These are phyloP conservation scores for Fusarium tuaranense DNA, from an alignment of 2,329 filamentous ascomycete species.

Conservation along the genomic window DNA sequence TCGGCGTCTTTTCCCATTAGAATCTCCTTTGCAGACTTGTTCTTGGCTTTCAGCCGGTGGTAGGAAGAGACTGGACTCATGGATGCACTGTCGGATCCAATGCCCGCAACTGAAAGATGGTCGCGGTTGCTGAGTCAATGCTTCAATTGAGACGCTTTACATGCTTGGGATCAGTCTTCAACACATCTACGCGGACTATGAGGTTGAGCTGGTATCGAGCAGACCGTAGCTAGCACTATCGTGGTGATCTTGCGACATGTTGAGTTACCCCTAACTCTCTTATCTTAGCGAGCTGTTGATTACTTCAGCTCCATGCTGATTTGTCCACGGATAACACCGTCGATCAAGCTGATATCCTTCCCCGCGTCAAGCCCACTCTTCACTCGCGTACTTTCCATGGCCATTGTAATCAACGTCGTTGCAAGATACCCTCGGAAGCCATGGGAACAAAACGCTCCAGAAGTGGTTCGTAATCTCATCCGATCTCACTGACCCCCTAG, in stretches of 20 bases:
- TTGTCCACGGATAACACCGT: not conserved
- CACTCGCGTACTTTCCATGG: not conserved
- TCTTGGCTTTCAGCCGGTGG: not conserved
- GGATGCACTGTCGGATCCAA: not conserved
- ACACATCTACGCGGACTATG: too few relatives aligned
- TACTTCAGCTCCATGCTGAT: not conserved
- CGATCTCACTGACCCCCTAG: not conserved
- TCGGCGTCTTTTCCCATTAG: not conserved
- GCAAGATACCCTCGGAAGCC: not conserved
- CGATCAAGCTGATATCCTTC: not conserved
- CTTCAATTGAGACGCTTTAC: too few relatives aligned
- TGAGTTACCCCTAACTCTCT: not conserved
- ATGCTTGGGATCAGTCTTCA: too few relatives aligned
- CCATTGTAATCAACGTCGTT: not conserved
- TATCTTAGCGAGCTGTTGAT: not conserved
- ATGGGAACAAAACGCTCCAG: not conserved
- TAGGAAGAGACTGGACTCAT: not conserved
- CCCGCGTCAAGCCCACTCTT: not conserved
- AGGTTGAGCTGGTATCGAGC: too few relatives aligned
- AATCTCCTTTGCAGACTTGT: not conserved
- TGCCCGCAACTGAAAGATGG: not conserved
- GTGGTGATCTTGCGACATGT: too few relatives aligned
- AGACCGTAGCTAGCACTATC: too few relatives aligned
- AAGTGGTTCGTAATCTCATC: not conserved
- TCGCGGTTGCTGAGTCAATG: not conserved